phyloP scores from a whole-genome alignment of 306 rosid species.

The Rubus idaeus region DNA sequence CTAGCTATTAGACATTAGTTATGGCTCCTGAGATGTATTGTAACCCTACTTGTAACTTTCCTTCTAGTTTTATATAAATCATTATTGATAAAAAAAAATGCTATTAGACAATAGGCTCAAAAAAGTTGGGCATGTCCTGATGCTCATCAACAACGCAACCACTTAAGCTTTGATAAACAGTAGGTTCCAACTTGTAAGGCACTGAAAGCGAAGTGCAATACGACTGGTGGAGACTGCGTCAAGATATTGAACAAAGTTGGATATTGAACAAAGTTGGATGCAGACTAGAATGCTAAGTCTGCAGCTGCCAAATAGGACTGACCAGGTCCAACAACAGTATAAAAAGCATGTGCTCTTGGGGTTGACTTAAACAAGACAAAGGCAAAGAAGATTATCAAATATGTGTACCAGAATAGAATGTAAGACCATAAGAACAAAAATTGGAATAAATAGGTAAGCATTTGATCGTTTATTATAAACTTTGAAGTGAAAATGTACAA shows the following conservation, averaged over 20 bases:
- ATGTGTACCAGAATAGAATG: background rate
- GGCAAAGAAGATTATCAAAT: background rate
- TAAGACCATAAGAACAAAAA: background rate
- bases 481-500: background rate
- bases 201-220: background rate
- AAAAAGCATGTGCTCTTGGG: conserved; percentile 12
- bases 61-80: no score
- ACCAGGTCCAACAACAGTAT: conserved; percentile 17
- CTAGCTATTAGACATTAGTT: no score
- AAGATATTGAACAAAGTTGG: conserved; percentile 5
- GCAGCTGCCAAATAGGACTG: conserved; percentile 31
- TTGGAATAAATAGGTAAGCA: background rate
- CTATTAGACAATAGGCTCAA: no score
- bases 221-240: conserved; percentile 7
- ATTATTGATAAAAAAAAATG: no score
- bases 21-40: no score
- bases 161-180: background rate
- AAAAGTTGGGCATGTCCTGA: no score
- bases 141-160: background rate
- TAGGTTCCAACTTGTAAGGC: background rate
- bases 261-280: background rate
- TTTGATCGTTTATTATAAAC: background rate
- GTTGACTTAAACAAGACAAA: conserved; percentile 26
- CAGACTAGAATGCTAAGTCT: background rate
- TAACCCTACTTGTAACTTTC: no score